Evolutionary conservation across 768 basidiomycete genomes (phyloP).

Genomic region (Termitomyces sp.): DNA sequence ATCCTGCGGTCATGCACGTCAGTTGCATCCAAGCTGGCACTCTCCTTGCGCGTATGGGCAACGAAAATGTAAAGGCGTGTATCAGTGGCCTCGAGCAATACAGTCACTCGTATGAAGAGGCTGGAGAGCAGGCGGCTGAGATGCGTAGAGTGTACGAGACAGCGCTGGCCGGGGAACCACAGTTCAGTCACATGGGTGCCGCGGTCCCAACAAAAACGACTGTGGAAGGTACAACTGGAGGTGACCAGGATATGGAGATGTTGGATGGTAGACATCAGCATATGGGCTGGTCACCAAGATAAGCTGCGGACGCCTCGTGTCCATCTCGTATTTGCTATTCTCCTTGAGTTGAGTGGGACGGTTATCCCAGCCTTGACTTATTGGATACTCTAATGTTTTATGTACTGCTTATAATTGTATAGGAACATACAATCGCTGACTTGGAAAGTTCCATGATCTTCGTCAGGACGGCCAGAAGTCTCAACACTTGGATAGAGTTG

Average conservation of each 20-base stretch:
- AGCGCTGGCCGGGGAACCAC: conserved; percentile 35
- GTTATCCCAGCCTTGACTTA: neutral
- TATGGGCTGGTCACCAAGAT: conserved; percentile 5
- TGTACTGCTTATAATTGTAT: conserved; percentile 1
- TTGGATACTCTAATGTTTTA: neutral
- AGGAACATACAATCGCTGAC: neutral
- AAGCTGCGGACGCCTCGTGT: neutral
- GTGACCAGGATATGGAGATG: conserved; percentile 14
- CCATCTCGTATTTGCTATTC: neutral
- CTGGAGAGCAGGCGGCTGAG: conserved; percentile 68
- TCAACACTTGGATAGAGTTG: neutral
- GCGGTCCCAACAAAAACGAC: conserved; percentile 27
- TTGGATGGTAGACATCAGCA: conserved; percentile 2
- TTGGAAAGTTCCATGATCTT: neutral
- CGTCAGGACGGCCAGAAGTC: neutral
- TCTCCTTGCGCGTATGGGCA: conserved; percentile 75
- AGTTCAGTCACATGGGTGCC: conserved; percentile 44
- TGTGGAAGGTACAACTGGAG: conserved; percentile 15
- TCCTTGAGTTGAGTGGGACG: neutral
- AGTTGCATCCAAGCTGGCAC: conserved; percentile 80
- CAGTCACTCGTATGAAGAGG: conserved; percentile 81
- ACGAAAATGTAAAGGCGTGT: conserved; percentile 78
- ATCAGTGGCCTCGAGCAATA: conserved; percentile 86
- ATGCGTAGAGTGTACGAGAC: conserved; percentile 50
- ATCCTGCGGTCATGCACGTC: conserved; percentile 87